These are phyloP conservation scores for Parascedosporium putredinis DNA, from an alignment of 2,329 filamentous ascomycete species.

Conservation along the genomic window DNA sequence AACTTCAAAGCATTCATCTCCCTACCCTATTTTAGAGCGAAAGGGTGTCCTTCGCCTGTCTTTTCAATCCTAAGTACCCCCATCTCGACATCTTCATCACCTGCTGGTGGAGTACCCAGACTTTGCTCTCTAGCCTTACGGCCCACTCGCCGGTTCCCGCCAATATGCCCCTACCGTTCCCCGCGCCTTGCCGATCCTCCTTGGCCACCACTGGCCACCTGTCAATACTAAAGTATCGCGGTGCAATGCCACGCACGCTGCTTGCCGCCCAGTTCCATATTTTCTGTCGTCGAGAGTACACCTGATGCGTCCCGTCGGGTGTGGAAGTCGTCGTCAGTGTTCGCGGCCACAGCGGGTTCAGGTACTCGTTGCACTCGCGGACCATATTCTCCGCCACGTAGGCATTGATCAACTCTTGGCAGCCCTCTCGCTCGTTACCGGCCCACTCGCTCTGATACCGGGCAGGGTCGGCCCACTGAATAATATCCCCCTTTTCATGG, in stretches of 20 bases:
- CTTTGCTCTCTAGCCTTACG: not conserved
- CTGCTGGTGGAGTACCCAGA: not conserved
- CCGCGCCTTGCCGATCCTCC: not conserved
- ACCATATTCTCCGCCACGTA: constrained; percentile 28
- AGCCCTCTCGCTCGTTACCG: not conserved
- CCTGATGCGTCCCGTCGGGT: not conserved
- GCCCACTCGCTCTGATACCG: constrained; percentile 9
- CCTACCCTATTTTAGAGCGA: no score
- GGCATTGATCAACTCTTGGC: constrained; percentile 11
- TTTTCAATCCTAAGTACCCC: not conserved
- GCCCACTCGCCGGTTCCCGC: no score
- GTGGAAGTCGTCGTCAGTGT: not conserved
- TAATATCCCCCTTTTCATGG: constrained; percentile 18
- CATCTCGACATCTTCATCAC: not conserved
- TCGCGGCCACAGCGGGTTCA: constrained; percentile 29
- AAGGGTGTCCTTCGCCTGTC: no score
- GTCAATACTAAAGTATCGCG: constrained; percentile 32
- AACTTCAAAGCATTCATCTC: no score
- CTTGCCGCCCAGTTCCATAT: constrained; percentile 26
- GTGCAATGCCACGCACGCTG: constrained; percentile 13
- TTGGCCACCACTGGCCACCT: constrained; percentile 37
- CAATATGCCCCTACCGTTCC: not conserved
- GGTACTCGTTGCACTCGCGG: constrained; percentile 31
- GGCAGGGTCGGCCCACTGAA: constrained; percentile 22
- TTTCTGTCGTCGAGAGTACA: not conserved